A percentile compares a stretch with the other conserved stretches of the same genome.
These are phyloP conservation scores for Umbelopsis ramanniana DNA, from an alignment of 192 early-diverging fungal species.

Conservation along the genomic window DNA sequence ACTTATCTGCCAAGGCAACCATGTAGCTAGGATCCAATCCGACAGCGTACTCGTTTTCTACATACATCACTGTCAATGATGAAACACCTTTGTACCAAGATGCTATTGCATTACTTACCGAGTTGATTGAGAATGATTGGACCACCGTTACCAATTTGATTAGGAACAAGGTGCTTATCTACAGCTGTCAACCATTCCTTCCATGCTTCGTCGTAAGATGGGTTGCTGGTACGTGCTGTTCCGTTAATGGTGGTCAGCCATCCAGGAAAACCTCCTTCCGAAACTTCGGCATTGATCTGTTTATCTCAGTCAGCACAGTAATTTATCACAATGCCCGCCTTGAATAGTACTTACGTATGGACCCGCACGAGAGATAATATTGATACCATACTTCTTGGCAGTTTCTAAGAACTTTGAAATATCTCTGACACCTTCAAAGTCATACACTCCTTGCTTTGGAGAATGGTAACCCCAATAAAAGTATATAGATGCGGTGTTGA, in stretches of 20 bases:
- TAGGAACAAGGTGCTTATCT: constrained; percentile 4
- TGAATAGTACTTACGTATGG: not conserved
- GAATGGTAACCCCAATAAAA: constrained; percentile 41
- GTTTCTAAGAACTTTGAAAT: constrained; percentile 27
- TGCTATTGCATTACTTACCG: not conserved
- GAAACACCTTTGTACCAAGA: not conserved
- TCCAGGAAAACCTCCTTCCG: not conserved
- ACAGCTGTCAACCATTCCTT: constrained; percentile 26
- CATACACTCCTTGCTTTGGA: constrained; percentile 36
- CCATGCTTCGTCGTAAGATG: constrained; percentile 11
- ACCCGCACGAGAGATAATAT: constrained; percentile 36
- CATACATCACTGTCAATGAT: not conserved
- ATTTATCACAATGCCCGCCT: not conserved
- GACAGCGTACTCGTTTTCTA: constrained; percentile 2
- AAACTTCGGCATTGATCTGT: not conserved
- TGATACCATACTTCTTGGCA: constrained; percentile 33
- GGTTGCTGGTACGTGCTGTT: not conserved
- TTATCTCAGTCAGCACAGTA: no score
- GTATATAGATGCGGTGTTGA: constrained; percentile 38
- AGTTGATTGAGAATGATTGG: constrained; percentile 25
- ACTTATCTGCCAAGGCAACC: constrained; percentile 4
- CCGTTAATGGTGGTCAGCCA: constrained; percentile 8
- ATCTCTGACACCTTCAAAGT: constrained; percentile 34
- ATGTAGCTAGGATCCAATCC: constrained; percentile 2
- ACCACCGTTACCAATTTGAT: constrained; percentile 16